Conservation (phyloP, 371 early-diverging fungal species). For the Globomyces sp. region DNA sequence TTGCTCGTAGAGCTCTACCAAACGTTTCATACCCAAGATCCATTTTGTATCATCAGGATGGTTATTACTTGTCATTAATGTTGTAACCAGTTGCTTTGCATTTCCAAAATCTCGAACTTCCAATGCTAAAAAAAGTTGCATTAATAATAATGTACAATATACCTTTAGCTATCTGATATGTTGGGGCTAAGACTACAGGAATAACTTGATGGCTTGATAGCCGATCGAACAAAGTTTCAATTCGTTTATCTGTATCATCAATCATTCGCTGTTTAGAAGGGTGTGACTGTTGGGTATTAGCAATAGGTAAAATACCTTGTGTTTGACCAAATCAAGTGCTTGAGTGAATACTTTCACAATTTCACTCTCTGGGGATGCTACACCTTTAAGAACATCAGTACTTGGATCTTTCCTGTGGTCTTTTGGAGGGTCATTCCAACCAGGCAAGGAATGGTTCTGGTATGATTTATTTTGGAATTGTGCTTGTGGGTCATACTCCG, state of each 20-base stretch:
- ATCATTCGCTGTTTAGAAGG: conserved; percentile 33
- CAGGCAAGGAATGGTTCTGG: conserved; percentile 24
- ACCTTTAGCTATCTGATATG: conserved; percentile 25
- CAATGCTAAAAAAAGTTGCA: conserved; percentile 24
- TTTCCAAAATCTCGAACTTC: conserved; percentile 25
- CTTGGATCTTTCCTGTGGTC: background rate
- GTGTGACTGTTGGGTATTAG: conserved; percentile 4
- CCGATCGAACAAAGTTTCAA: conserved; percentile 42
- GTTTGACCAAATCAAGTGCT: conserved; percentile 32
- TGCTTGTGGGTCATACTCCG: conserved; percentile 35
- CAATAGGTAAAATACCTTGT: background rate
- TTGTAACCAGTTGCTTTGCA: conserved; percentile 22
- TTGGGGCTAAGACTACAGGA: conserved; percentile 24
- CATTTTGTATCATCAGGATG: conserved; percentile 39
- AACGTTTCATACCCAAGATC: conserved; percentile 42
- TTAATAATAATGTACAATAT: background rate
- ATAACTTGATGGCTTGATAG: conserved; percentile 28
- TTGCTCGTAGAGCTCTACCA: conserved; percentile 33
- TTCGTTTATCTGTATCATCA: conserved; percentile 42
- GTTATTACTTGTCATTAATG: conserved; percentile 34
- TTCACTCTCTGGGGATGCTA: conserved; percentile 24
- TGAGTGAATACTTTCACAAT: conserved; percentile 33
- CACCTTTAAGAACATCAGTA: conserved; percentile 19
- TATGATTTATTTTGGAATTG: conserved; percentile 19
- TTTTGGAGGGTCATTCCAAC: conserved; percentile 23